These are phyloP conservation scores for Chlamydomonas urium DNA, from an alignment of 139 green algal genomes.

Conservation along the genomic window DNA sequence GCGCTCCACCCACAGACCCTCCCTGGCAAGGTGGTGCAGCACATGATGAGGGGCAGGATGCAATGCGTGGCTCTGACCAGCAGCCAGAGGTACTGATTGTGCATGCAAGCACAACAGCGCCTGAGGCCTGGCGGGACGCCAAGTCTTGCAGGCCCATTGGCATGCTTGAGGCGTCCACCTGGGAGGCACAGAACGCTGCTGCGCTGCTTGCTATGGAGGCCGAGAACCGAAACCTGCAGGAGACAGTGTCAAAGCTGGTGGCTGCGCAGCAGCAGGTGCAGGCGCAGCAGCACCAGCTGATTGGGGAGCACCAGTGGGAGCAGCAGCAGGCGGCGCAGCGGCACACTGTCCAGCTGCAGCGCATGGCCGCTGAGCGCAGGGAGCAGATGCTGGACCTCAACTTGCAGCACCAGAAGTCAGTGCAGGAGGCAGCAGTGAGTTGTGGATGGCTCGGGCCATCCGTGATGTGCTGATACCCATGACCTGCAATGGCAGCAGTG, in stretches of 20 bases:
- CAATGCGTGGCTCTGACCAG: too few relatives aligned
- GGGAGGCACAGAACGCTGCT: constrained; percentile 7
- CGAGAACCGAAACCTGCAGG: neutral
- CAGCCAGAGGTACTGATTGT: too few relatives aligned
- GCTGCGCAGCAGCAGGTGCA: neutral
- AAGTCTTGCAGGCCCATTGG: too few relatives aligned
- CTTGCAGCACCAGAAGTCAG: neutral
- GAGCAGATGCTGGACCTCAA: neutral
- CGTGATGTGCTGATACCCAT: too few relatives aligned
- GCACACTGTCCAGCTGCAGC: neutral
- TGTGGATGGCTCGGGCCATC: neutral
- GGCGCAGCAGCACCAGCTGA: neutral
- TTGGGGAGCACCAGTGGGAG: neutral
- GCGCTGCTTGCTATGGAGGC: constrained; percentile 8
- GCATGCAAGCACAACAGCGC: too few relatives aligned
- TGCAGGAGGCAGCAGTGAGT: constrained; percentile 3
- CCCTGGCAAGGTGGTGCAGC: too few relatives aligned
- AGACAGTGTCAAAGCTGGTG: neutral
- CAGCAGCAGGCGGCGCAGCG: neutral
- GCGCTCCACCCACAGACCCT: too few relatives aligned
- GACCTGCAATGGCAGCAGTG: too few relatives aligned
- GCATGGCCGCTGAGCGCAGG: neutral
- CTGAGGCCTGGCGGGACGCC: too few relatives aligned
- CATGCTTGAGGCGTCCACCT: neutral
- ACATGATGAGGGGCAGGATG: too few relatives aligned